Conservation (phyloP, 139 green algal species). For the Chlorella sp. region DNA sequence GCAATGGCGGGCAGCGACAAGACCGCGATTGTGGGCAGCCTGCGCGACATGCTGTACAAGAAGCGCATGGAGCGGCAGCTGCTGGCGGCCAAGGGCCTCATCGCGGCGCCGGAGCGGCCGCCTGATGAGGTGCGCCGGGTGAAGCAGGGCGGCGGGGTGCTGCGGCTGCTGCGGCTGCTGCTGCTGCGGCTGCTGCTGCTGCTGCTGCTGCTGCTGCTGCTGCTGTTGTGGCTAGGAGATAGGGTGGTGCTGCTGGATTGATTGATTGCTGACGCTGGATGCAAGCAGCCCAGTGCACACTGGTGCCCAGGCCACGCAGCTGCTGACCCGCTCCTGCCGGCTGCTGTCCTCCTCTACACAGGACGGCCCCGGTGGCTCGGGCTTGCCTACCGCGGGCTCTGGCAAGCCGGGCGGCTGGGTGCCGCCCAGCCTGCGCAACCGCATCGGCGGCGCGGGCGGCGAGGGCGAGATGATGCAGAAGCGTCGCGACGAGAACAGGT, state of each 20-base stretch:
- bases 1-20: conserved; percentile 73
- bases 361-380: conserved; percentile 42
- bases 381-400: conserved; percentile 38
- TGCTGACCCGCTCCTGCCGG: too few relatives aligned
- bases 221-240: too few relatives aligned
- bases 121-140: conserved; percentile 67
- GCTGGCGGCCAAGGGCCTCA: conserved; percentile 78
- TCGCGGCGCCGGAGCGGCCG: conserved; percentile 79
- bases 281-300: too few relatives aligned
- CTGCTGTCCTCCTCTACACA: conserved; percentile 12
- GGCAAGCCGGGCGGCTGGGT: conserved; percentile 87
- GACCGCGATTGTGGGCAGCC: conserved; percentile 46
- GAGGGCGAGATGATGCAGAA: conserved; percentile 51
- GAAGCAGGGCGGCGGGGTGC: too few relatives aligned
- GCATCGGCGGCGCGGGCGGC: conserved; percentile 41
- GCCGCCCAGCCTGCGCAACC: conserved; percentile 78
- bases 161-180: neutral
- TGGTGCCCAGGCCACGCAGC: too few relatives aligned
- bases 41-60: conserved; percentile 91
- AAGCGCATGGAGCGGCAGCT: conserved; percentile 92
- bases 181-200: neutral
- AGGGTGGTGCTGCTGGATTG: too few relatives aligned
- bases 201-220: neutral
- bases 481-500: conserved; percentile 91
- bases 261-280: too few relatives aligned